Evolutionary conservation across 2,329 filamentous ascomycete species (phyloP), one percentile per base, ranked within the genome.

Genomic region (Anthostomella pinea): DNA sequence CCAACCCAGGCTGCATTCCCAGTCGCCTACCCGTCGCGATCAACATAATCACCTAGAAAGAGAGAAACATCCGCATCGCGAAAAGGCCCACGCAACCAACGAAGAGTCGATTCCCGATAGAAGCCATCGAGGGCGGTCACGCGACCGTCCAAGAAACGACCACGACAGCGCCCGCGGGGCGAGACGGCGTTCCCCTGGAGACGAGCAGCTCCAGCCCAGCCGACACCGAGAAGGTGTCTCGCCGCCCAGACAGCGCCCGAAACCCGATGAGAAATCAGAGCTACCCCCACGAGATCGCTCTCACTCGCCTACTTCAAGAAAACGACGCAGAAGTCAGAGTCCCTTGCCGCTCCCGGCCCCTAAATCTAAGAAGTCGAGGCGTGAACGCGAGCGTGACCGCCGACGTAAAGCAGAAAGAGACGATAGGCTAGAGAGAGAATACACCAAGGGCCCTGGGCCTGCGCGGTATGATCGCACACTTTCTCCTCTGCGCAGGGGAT

Each of bases 291-390:
- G 58, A 32, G 53, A 57, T 36, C 56, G 48, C 28, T 55, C 49
- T 20, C 55, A 56, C 37, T 67, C 67, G 3, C 60, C 66, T 19
- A 54, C 63, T 16, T 62, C 65, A 5, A 45, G 60, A 22, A 72
- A 71, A 48, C 60, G 68, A 33, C 58, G 62, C 30, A 61, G 69
- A 39, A 70, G 62, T 39, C 61, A 61, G 33, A 71, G 65, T 30
- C 64, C 54, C n/a, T 62, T 50, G 10, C 52, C 69, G 2, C 52
- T 60, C 15, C 59, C 56, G 3, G 51, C 53, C 5, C 59, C 59
- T 20, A 63, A 61, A 32, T 59, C 63, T 17, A 72, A 72, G 50
- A 66, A 56, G 65, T 68, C 69, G 48, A 64, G 65, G 58, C 59
- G 57, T 30, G 54, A 58, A 9, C 55, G 53, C 37, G 51, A 56